Conservation (phyloP, 129 eudicot species). For the Escallonia rubra region DNA sequence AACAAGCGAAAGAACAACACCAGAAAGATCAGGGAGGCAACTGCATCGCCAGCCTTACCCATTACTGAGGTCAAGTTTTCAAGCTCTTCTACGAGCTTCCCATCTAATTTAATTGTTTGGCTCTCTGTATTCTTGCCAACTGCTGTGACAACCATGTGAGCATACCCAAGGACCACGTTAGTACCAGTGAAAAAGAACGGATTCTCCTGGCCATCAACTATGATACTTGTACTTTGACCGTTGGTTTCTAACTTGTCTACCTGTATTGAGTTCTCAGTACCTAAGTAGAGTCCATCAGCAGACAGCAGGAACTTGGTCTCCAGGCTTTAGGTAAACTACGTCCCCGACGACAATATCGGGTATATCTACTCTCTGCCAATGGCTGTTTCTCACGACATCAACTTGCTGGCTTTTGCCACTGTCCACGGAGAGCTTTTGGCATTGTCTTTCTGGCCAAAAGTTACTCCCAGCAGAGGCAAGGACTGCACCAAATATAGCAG, state of each 20-base stretch:
- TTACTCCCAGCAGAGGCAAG: no score
- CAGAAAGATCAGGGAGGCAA: conserved; percentile 32
- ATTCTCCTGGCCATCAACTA: conserved; percentile 15
- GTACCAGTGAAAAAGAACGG: conserved; percentile 49
- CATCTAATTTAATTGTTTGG: conserved; percentile 29
- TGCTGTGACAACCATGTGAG: conserved; percentile 37
- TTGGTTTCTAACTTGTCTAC: conserved; percentile 44
- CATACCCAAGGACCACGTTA: conserved; percentile 48
- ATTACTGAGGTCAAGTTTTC: conserved; percentile 31
- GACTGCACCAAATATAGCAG: no score
- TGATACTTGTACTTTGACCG: conserved; percentile 33
- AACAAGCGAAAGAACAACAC: conserved; percentile 35
- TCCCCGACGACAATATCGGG: conserved; percentile 43
- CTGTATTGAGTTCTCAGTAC: conserved; percentile 29
- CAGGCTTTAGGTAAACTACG: conserved; percentile 38
- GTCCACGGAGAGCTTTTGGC: no score
- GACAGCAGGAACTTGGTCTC: conserved; percentile 62
- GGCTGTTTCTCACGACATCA: conserved; percentile 46
- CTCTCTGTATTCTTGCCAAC: conserved; percentile 43
- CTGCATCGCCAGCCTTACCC: conserved; percentile 35
- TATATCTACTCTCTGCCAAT: conserved; percentile 30
- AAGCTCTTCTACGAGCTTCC: conserved; percentile 22
- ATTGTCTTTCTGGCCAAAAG: no score
- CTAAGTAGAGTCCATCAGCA: conserved; percentile 47
- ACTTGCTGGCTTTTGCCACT: neutral